Evolutionary conservation across 2,329 filamentous ascomycete species (phyloP), one percentile per base, ranked within the genome.

Genomic region (Cladosporium velox): DNA sequence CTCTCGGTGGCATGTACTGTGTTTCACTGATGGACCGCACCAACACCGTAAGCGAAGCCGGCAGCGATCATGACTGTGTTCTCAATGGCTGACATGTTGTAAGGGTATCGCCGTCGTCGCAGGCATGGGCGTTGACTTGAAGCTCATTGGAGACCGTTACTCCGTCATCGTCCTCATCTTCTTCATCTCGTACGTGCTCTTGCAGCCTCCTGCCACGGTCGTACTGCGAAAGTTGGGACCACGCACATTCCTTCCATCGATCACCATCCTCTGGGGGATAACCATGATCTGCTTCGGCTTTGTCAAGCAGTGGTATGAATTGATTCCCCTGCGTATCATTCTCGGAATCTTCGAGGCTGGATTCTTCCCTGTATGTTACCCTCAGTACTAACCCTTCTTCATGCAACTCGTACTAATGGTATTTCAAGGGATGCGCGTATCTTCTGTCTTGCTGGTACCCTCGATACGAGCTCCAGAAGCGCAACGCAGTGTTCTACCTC

Each of bases 141-240:
- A 71, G 52, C 70, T 77, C 30, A 72, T 72, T 35, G 72, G 72
- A 32, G 69, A 71, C 49, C 72, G 75, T 24, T 72, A 72, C 66
- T 68, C 65, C 24, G 73, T 75, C 24, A 84, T 90, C 66, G 89
- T 89, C 4, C 81, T 92, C 41, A 82, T 91, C 72, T 92, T 92
- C 80, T 92, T 92, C 81, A 83, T 91, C 70, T 85, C 89, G 38
- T 93, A 92, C 75, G 85, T 90, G 67, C 62, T 91, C 58, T 89
- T 91, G 67, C 90, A 93, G 73, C 87, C 89, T 0, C 89, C 89
- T 0, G 89, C 89, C 2, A 92, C 90, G 0, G 79, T 92, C 54
- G 77, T 91, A 32, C 83, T 90, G 57, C 87, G 90, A 35, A 87
- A 87, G 72, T 72, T 92, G 59, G 90, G 90, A 0, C 76, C 77